These are phyloP conservation scores for Corinectria fuckeliana DNA, from an alignment of 2,329 filamentous ascomycete species.

Conservation along the genomic window DNA sequence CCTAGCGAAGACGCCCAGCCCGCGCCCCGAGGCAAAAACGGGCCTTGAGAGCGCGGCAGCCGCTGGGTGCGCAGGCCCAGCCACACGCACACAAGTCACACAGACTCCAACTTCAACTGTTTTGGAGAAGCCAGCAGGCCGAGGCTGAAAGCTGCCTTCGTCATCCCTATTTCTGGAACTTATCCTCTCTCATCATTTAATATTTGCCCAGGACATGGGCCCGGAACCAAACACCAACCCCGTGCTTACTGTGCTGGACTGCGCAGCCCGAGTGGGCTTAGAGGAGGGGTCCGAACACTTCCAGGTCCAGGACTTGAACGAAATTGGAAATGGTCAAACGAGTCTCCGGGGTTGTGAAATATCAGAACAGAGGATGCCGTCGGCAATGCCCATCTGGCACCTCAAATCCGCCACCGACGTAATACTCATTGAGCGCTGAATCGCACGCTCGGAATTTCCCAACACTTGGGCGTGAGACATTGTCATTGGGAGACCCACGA, in stretches of 20 bases:
- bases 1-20: background rate
- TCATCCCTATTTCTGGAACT: constrained; percentile 19
- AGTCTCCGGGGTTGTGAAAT: constrained; percentile 11
- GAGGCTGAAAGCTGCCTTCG: constrained; percentile 16
- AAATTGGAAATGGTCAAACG: constrained; percentile 20
- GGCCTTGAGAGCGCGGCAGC: constrained; percentile 14
- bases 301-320: constrained; percentile 11
- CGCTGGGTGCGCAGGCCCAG: constrained; percentile 17
- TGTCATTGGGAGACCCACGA: constrained; percentile 22
- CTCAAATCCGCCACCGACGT: constrained; percentile 37
- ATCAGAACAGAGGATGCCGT: constrained; percentile 35
- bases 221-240: constrained; percentile 21
- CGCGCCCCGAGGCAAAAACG: background rate
- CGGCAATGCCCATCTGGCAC: constrained; percentile 35
- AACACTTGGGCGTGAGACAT: constrained; percentile 25
- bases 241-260: constrained; percentile 15
- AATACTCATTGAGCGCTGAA: constrained; percentile 29
- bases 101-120: constrained; percentile 14
- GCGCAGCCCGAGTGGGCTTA: background rate
- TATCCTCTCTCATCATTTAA: constrained; percentile 23
- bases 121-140: constrained; percentile 12
- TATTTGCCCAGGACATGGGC: constrained; percentile 20
- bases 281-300: constrained; percentile 10
- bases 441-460: constrained; percentile 25
- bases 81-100: constrained; percentile 9